Conservation (phyloP, 2,329 filamentous ascomycete genomes). For the Penicillium sp. region DNA sequence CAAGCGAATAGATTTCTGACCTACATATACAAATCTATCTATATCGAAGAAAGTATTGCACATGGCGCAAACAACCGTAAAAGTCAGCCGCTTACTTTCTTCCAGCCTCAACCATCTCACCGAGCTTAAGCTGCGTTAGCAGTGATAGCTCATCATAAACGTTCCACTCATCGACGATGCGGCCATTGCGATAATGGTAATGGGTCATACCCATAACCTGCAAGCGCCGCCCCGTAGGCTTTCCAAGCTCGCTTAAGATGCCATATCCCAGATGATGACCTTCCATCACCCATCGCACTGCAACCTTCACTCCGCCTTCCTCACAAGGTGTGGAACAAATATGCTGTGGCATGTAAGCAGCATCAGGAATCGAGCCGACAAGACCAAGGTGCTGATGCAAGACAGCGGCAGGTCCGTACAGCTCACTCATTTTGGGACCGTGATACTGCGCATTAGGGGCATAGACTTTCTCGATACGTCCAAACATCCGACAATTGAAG, state of each 20-base stretch:
- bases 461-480: conserved; percentile 6
- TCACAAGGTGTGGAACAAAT: conserved; percentile 8
- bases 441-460: conserved; percentile 8
- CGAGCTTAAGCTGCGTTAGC: conserved; percentile 8
- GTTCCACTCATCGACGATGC: conserved; percentile 12
- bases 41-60: no score
- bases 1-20: no score
- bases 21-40: no score
- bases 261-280: conserved; percentile 9
- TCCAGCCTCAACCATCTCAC: conserved; percentile 5
- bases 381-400: conserved; percentile 11
- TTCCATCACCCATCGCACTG: conserved; percentile 9
- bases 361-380: conserved; percentile 9
- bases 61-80: no score
- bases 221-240: conserved; percentile 6
- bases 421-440: conserved; percentile 9
- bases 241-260: conserved; percentile 4
- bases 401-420: conserved; percentile 8
- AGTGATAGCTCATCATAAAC: conserved; percentile 11
- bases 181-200: conserved; percentile 9
- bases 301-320: conserved; percentile 9
- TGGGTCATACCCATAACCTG: conserved; percentile 11
- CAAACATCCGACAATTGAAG: conserved; percentile 11
- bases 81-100: conserved; percentile 1
- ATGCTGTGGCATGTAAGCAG: conserved; percentile 10